phyloP scores from a whole-genome alignment of 805 yeast genomes.

The Maudiozyma saulgeensis region DNA sequence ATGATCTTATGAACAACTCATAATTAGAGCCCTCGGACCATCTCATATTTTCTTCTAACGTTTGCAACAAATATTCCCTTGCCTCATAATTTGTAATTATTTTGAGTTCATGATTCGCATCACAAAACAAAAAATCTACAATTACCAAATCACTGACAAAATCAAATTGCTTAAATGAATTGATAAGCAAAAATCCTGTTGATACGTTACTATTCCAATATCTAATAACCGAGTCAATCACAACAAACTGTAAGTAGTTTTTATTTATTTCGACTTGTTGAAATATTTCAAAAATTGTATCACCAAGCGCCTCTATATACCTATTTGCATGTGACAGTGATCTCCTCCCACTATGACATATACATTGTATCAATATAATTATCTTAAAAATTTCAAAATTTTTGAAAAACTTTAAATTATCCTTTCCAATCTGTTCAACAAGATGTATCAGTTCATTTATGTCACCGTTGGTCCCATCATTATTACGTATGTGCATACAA shows the following conservation, averaged over 20 bases:
- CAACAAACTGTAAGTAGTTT: slow-evolving; percentile 31
- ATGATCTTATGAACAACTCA: background rate
- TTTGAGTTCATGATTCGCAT: slow-evolving; percentile 16
- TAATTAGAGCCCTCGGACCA: background rate
- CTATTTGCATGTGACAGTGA: slow-evolving; percentile 67
- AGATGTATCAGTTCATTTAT: slow-evolving; percentile 13
- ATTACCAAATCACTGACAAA: slow-evolving; percentile 33
- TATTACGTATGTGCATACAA: slow-evolving; percentile 18
- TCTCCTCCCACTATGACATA: slow-evolving; percentile 75
- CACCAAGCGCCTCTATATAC: slow-evolving; percentile 33
- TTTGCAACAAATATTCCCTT: slow-evolving; percentile 28
- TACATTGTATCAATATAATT: slow-evolving; percentile 54
- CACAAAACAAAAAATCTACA: slow-evolving; percentile 33
- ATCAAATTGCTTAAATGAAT: slow-evolving; percentile 35
- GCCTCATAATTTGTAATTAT: slow-evolving; percentile 35
- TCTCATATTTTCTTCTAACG: background rate
- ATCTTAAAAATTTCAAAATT: slow-evolving; percentile 38
- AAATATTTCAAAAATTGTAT: slow-evolving; percentile 23
- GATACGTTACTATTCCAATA: slow-evolving; percentile 55
- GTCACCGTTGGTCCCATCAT: slow-evolving; percentile 10
- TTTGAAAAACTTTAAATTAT: slow-evolving; percentile 20
- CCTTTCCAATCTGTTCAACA: slow-evolving; percentile 18
- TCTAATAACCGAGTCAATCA: slow-evolving; percentile 42
- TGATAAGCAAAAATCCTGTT: slow-evolving; percentile 47
- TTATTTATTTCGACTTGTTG: background rate